These are phyloP conservation scores for Chytriomyces sp. DNA, from an alignment of 192 early-diverging fungal genomes.

Conservation along the genomic window DNA sequence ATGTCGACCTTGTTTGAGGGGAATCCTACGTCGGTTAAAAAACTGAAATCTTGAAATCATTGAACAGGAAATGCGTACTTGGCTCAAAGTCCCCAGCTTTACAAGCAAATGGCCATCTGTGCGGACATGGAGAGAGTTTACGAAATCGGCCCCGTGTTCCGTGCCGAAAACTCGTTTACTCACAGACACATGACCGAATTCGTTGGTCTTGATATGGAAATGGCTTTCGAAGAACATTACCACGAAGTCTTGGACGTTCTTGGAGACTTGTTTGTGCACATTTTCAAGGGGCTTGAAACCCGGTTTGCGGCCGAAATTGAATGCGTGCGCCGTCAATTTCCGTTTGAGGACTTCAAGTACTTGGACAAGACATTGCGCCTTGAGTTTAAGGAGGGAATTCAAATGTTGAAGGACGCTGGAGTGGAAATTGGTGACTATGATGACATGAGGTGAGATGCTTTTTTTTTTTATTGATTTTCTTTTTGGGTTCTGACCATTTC, in stretches of 20 bases:
- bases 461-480: too few species aligned
- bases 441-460: conserved; percentile 85
- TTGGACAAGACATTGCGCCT: conserved; percentile 82
- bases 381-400: conserved; percentile 87
- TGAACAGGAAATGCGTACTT: conserved; percentile 87
- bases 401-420: conserved; percentile 85
- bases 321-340: conserved; percentile 86
- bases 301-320: conserved; percentile 84
- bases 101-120: conserved; percentile 99
- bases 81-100: conserved; percentile 98
- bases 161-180: conserved; percentile 97
- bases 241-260: conserved; percentile 95
- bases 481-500: too few species aligned
- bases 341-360: conserved; percentile 89
- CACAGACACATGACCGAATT: conserved; percentile 99
- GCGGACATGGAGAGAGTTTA: conserved; percentile 98
- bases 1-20: too few species aligned
- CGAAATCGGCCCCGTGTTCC: conserved; percentile 94
- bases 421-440: conserved; percentile 91
- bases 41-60: not conserved
- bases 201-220: conserved; percentile 97
- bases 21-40: not conserved
- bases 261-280: conserved; percentile 88
- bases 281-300: conserved; percentile 87
- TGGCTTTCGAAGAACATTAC: conserved; percentile 99